Percentiles rank a stretch among this genome's conserved stretches.
These are phyloP conservation scores for Quercus phellos DNA, from an alignment of 331 rosid genomes.

Conservation along the genomic window DNA sequence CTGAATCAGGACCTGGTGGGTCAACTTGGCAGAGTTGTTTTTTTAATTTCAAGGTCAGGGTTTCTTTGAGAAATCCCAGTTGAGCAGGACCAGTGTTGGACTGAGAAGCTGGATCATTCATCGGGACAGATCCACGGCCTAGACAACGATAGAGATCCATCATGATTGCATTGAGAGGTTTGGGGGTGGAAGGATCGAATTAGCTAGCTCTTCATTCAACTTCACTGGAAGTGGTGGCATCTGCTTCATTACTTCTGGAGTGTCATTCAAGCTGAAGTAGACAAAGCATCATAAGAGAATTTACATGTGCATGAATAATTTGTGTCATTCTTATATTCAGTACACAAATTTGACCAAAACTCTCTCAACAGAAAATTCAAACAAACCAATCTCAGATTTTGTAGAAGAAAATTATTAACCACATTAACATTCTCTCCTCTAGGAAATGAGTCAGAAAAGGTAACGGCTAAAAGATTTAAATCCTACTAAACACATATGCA, in stretches of 20 bases:
- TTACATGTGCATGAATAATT: neutral
- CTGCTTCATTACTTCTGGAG: conserved; percentile 91
- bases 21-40: conserved; percentile 30
- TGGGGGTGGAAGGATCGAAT: conserved; percentile 62
- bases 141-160: conserved; percentile 22
- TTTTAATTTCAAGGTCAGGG: conserved; percentile 20
- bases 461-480: too few species aligned
- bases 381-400: too few species aligned
- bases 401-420: too few species aligned
- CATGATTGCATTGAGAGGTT: conserved; percentile 58
- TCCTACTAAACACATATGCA: too few species aligned
- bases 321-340: neutral
- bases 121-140: neutral
- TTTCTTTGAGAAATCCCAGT: conserved; percentile 17
- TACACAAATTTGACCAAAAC: neutral
- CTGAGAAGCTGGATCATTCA: neutral
- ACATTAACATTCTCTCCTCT: too few species aligned
- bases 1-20: conserved; percentile 12
- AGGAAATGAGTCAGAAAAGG: too few species aligned
- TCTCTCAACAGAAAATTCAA: neutral
- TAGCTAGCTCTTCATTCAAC: conserved; percentile 84
- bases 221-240: conserved; percentile 94
- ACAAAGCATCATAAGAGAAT: neutral
- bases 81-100: conserved; percentile 12
- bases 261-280: conserved; percentile 52